Evolutionary conservation across 768 basidiomycete species (phyloP).

Genomic region (Lactarius indigo): DNA sequence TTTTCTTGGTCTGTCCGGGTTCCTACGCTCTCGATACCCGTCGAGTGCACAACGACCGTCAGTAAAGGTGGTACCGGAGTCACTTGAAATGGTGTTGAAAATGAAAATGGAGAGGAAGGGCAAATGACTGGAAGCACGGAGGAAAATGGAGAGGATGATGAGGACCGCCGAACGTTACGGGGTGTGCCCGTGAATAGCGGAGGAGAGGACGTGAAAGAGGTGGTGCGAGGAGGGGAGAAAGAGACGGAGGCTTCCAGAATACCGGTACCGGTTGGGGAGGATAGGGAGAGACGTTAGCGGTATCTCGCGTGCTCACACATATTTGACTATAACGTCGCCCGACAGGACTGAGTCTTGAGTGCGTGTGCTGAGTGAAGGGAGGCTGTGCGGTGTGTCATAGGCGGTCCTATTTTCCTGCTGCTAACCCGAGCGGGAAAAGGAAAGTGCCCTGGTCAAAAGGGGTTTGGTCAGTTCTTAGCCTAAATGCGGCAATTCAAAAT

Average conservation of each 20-base stretch:
- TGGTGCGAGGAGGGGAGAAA: conserved; percentile 11
- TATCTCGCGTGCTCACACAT: conserved; percentile 11
- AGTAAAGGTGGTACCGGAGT: conserved; percentile 27
- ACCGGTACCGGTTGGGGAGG: not conserved
- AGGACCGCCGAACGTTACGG: conserved; percentile 6
- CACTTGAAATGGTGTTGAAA: conserved; percentile 25
- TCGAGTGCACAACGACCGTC: conserved; percentile 36
- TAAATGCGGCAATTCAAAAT: conserved; percentile 18
- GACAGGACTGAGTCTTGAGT: not conserved
- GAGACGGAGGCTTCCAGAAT: not conserved
- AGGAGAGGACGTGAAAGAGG: not conserved
- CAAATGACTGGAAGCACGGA: conserved; percentile 18
- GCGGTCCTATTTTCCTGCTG: not conserved
- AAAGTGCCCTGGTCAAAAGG: conserved; percentile 23
- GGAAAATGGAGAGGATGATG: conserved; percentile 4
- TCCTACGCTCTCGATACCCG: conserved; percentile 60
- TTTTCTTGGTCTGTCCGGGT: conserved; percentile 45
- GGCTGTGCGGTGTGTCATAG: conserved; percentile 11
- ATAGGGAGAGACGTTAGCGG: conserved; percentile 1
- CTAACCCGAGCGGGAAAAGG: conserved; percentile 23
- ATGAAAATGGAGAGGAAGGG: conserved; percentile 24
- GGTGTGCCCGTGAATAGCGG: conserved; percentile 31
- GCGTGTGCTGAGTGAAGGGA: conserved; percentile 1
- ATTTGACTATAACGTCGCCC: conserved; percentile 1
- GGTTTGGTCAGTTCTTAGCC: conserved; percentile 4